phyloP scores from a whole-genome alignment of 163 green algal species.

The Prototheca cutis region DNA sequence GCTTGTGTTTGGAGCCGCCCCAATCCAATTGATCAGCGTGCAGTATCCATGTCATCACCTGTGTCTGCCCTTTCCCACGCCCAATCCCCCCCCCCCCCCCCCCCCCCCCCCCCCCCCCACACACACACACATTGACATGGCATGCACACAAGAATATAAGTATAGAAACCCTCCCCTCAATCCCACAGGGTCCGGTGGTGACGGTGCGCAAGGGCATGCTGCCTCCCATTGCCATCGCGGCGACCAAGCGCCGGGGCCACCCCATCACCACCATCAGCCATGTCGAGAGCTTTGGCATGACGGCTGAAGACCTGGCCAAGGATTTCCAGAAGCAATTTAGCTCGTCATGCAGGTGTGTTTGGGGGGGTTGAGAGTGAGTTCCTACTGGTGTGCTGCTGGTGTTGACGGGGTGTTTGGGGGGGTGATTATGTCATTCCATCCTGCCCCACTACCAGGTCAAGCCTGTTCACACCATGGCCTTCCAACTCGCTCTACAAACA shows the following conservation, averaged over 20 bases:
- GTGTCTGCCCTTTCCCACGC: too few relatives aligned
- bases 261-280: slow-evolving; percentile 10
- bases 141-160: too few relatives aligned
- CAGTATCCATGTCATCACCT: too few relatives aligned
- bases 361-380: not conserved
- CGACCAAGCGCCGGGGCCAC: slow-evolving; percentile 14
- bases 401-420: not conserved
- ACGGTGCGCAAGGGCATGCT: slow-evolving; percentile 31
- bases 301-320: slow-evolving; percentile 14
- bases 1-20: too few relatives aligned
- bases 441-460: too few relatives aligned
- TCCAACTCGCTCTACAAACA: not conserved
- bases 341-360: slow-evolving; percentile 17
- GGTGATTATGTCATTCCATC: too few relatives aligned
- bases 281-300: slow-evolving; percentile 28
- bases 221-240: slow-evolving; percentile 3
- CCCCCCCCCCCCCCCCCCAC: too few relatives aligned
- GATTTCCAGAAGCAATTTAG: slow-evolving; percentile 36
- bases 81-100: too few relatives aligned
- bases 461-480: too few relatives aligned
- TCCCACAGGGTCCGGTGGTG: slow-evolving; percentile 25
- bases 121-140: too few relatives aligned
- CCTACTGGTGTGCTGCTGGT: not conserved
- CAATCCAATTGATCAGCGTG: too few relatives aligned
- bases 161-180: too few relatives aligned